phyloP scores from a whole-genome alignment of 1,139 yeast genomes.

The Taphrina deformans region DNA sequence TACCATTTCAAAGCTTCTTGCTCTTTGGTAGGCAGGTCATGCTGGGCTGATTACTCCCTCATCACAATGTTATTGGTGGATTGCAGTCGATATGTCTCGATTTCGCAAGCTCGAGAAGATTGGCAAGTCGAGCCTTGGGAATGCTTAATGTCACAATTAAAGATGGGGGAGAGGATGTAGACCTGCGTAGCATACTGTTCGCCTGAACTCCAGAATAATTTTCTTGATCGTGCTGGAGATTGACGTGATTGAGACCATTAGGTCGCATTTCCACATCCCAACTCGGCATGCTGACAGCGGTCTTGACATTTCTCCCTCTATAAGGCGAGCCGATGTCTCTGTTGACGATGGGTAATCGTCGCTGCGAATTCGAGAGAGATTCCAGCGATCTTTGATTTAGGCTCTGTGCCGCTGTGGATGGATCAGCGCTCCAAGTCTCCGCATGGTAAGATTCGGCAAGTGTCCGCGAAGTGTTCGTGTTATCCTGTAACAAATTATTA shows the following conservation, averaged over 20 bases:
- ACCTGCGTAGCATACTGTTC: neutral
- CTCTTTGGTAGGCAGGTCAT: too few relatives aligned
- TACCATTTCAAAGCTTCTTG: too few relatives aligned
- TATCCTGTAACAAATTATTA: neutral
- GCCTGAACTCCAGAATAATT: neutral
- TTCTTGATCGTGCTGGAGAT: neutral
- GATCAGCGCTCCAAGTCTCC: neutral
- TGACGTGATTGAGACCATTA: neutral
- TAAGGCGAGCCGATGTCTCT: neutral
- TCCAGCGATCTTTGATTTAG: neutral
- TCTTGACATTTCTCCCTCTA: neutral
- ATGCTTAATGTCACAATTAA: neutral
- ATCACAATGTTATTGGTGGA: too few relatives aligned
- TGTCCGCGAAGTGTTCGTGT: neutral
- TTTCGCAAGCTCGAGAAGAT: too few relatives aligned
- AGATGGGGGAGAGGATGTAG: neutral
- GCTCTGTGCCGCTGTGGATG: neutral
- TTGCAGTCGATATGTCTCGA: too few relatives aligned
- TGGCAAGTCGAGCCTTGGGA: neutral
- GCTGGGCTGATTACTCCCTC: too few relatives aligned
- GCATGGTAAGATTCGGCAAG: neutral
- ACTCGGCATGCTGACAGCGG: neutral
- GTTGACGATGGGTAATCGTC: neutral
- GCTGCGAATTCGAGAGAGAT: neutral
- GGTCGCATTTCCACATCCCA: neutral